Evolutionary conservation across 345 rosid genomes (phyloP), one percentile per base, ranked within the genome.

Genomic region (Rhodomyrtus tomentosa): DNA sequence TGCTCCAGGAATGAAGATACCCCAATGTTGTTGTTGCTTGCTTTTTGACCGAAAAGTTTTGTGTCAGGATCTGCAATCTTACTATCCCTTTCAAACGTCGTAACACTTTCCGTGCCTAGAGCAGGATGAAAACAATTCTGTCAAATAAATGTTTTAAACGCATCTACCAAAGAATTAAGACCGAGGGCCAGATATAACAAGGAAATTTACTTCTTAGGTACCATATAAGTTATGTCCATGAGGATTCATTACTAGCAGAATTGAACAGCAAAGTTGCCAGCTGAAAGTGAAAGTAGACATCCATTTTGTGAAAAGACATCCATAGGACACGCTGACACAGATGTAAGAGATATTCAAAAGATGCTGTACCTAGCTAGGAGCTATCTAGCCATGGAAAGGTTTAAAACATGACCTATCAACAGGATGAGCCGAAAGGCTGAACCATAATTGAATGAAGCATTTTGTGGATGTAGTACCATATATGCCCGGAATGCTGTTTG

Each of bases 1-100:
- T 89, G 93, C 98, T 93, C 99, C 98, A 97, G 29, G 95, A 87
- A 87, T 97, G 98, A 82, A 97, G 96, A 89, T 92, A 88, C 85
- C 88, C 89, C 88, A 95, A 85, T 45, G 98, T 91, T 45, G 89
- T 87, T 0, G 83, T 82, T 25, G 95, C 94, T 90, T 95, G 98
- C 88, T 89, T 93, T 90, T 92, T 90, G 86, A 91, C 90, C 2
- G 93, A 88, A 86, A 76, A 36, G 22, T 89, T 88, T 85, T 89
- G 93, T 62, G 91, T 85, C 82, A 86, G 81, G 48, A 83, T 86
- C 90, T 91, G 94, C 85, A 95, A 87, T 86, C 95, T 88, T 84
- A 86, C 92, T 20, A 32, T 89, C 80, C 98, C 95, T 90, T 91
- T 93, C 88, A 97, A 59, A 56, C 92, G 91, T 80, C 95, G 91